Base-by-base conservation (phyloP, 2,329 filamentous ascomycete genomes). In the Meredithiella fracta region DNA sequence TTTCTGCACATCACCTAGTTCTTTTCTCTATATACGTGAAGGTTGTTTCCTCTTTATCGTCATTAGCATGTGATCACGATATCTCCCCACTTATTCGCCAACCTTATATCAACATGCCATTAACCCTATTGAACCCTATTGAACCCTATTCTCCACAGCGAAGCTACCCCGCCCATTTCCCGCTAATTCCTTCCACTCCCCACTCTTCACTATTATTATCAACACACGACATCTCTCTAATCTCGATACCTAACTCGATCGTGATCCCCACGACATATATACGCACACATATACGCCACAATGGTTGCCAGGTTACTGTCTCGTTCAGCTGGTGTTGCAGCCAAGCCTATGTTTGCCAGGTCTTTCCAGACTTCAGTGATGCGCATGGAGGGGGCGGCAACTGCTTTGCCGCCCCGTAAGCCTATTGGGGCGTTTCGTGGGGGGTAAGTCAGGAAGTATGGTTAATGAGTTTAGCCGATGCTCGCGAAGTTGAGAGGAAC, bases 381-480 rank as follows among this genome's bases (percentile, higher is more conserved):
- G 70, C 64, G 73, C 67, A 65, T 70, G 65, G 64, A 64, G 59
- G 70, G 69, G 51, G 22, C 51, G n/a, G 65, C 70, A 42, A 65
- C 69, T 56, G 70, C 75, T 37, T 68, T 80, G 59, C 76, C 76
- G n/a, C 71, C 73, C 55, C 72, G 75, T 63, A 78, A 74, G 67
- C 78, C 78, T 49, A 69, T 80, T 59, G 78, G 78, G 61, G 78
- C 78, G 59, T 79, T 81, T 66, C 75, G 78, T 51, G 76, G 76
- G 70, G 77, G 78, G 78, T 80, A 63, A 66, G 77, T 71, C 11
- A 42, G 54, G 15, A 17, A 5, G 17, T n/a, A 44, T 2, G n/a
- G n/a, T n/a, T n/a, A 44, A 44, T n/a, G 15, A 2, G 37, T 40
- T 50, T 44, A 2, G n/a, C n/a, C 31, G n/a, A 31, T 53, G 5